Evolutionary conservation across 768 basidiomycete species (phyloP).

Genomic region (Termitomyces sp.): DNA sequence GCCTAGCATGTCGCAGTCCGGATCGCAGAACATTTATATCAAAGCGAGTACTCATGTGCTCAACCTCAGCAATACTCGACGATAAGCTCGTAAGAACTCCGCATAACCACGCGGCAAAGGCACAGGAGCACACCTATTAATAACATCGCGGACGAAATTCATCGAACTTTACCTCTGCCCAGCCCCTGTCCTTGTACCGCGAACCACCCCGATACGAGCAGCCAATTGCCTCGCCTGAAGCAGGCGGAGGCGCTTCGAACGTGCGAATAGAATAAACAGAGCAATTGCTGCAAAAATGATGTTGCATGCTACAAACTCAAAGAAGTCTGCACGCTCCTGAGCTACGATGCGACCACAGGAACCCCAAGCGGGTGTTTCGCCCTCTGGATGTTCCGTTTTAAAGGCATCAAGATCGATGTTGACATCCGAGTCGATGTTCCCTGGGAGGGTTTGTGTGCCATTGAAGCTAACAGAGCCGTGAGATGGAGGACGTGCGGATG

Average conservation of each 20-base stretch:
- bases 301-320: conserved; percentile 88
- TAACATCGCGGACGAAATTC: neutral
- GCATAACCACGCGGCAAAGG: neutral
- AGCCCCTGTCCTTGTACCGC: conserved; percentile 27
- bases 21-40: neutral
- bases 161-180: conserved; percentile 6
- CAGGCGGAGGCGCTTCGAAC: conserved; percentile 63
- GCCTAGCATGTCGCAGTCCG: neutral
- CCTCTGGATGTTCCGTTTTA: conserved; percentile 22
- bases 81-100: neutral
- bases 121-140: conserved; percentile 8
- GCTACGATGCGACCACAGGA: conserved; percentile 83
- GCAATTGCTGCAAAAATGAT: conserved; percentile 64
- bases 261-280: conserved; percentile 57
- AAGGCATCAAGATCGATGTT: conserved; percentile 1
- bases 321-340: conserved; percentile 81
- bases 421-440: conserved; percentile 4
- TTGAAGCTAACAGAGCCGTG: conserved; percentile 5
- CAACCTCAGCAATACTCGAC: too few relatives aligned
- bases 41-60: too few relatives aligned
- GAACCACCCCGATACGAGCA: conserved; percentile 74
- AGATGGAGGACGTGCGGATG: conserved; percentile 17
- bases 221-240: conserved; percentile 80
- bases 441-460: conserved; percentile 16
- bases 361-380: conserved; percentile 83